Evolutionary conservation across 306 rosid species (phyloP), one percentile per base, ranked within the genome.

Genomic region (Phaseolus lunatus): DNA sequence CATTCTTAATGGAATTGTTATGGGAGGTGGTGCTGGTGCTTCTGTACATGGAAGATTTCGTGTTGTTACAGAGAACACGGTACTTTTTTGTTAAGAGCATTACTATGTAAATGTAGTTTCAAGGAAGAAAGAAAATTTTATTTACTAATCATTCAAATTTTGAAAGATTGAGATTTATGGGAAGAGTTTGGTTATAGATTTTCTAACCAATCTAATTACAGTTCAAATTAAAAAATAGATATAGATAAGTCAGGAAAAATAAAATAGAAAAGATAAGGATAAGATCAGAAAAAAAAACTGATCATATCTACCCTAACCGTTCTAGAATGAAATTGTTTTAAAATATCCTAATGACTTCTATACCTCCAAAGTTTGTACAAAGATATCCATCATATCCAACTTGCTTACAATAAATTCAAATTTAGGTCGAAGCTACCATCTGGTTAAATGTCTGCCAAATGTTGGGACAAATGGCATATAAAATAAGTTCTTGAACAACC

Each of bases 21-120:
- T 95, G 97, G 98, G 98, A 78, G 98, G 98, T 85, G 97, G 98
- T 18, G 96, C 97, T 26, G 97, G 98, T 48, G 92, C 76, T 84
- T 92, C 98, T 66, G 79, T 95, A 24, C 97, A 95, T 70, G 97
- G 97, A 72, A 92, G 93, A 88, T 92, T 90, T 80, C 80, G 97
- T 54, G 87, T 95, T 56, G 97, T 86, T 66, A 90, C 97, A n/a
- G 97, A 95, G 85, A 95, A 90, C 48, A 83, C 98, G 62, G 97
- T 92, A 90, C 5, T 77, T 78, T 52, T 59, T 73, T 39, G 44
- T 22, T 23, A 31, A 45, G 43, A 45, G 48, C 64, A 47, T 15
- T 56, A 56, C 31, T 41, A 57, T 78, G 50, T 56, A 69, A 56
- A 29, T 59, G 39, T 26, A 27, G 41, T 59, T 29, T 59, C 8